These are phyloP conservation scores for Pisolithus albus DNA, from an alignment of 768 basidiomycete species.

Conservation along the genomic window DNA sequence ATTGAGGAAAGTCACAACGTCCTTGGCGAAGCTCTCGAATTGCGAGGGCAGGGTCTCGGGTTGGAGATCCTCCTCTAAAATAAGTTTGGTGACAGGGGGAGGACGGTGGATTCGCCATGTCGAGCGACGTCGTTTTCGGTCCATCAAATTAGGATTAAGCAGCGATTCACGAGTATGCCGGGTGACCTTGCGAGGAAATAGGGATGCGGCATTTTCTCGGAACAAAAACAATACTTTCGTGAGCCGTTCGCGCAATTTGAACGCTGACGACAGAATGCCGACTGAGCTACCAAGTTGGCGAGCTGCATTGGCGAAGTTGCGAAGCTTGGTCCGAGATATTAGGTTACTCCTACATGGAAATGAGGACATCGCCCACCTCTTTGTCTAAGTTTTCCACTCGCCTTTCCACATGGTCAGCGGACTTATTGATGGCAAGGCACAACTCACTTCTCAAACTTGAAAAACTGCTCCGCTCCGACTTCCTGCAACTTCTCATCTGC, in stretches of 20 bases:
- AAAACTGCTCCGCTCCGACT: constrained; percentile 44
- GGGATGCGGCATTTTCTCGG: constrained; percentile 49
- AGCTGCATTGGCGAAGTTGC: constrained; percentile 49
- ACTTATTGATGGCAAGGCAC: neutral
- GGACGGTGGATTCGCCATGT: constrained; percentile 31
- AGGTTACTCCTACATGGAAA: neutral
- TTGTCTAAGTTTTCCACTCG: constrained; percentile 43
- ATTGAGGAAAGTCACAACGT: constrained; percentile 46
- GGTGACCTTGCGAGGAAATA: constrained; percentile 45
- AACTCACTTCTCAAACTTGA: constrained; percentile 40
- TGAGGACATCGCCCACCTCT: constrained; percentile 28
- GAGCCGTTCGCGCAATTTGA: constrained; percentile 44
- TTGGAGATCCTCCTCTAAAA: constrained; percentile 37
- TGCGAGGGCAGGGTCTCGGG: constrained; percentile 43
- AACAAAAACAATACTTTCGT: constrained; percentile 45
- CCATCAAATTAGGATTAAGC: constrained; percentile 32
- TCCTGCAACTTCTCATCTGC: constrained; percentile 45
- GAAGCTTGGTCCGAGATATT: constrained; percentile 29
- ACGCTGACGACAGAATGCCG: constrained; percentile 49
- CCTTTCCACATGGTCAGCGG: constrained; percentile 21
- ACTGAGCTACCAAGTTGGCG: constrained; percentile 52
- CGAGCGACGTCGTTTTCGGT: constrained; percentile 21
- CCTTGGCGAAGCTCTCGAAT: constrained; percentile 39
- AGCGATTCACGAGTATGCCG: constrained; percentile 34
- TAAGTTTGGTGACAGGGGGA: constrained; percentile 31